These are phyloP conservation scores for Colletotrichum tropicicola DNA, from an alignment of 2,329 filamentous ascomycete genomes.

Conservation along the genomic window DNA sequence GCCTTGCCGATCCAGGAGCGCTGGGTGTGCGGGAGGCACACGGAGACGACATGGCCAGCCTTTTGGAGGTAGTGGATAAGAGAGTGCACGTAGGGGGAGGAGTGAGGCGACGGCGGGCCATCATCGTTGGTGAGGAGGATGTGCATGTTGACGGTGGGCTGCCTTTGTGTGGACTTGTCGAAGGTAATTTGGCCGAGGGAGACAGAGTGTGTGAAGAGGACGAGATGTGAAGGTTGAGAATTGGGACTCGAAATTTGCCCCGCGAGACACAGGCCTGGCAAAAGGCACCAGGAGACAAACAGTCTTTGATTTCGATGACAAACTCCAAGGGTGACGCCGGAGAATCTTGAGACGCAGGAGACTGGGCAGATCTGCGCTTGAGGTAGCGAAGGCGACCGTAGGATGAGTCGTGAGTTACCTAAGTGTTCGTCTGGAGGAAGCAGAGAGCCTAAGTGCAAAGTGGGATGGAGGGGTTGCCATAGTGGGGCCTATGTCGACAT, in stretches of 20 bases:
- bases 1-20: constrained; percentile 99
- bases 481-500: constrained; percentile 25
- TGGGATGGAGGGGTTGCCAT: constrained; percentile 15
- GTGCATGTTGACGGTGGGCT: constrained; percentile 58
- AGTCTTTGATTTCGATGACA: neutral
- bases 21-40: constrained; percentile 90
- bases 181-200: neutral
- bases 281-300: neutral
- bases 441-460: constrained; percentile 3
- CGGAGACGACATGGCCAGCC: constrained; percentile 87
- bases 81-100: constrained; percentile 82
- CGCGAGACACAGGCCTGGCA: neutral
- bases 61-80: constrained; percentile 75
- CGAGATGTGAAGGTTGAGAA: neutral
- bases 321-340: neutral
- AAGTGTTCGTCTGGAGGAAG: constrained; percentile 9
- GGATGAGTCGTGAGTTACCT: constrained; percentile 19
- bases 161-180: neutral
- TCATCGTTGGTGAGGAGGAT: constrained; percentile 81
- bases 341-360: neutral
- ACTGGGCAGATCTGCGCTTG: neutral
- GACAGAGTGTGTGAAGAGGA: neutral
- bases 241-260: no score
- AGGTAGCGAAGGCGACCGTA: neutral
- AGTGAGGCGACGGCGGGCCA: constrained; percentile 79